These are phyloP conservation scores for Clonostachys chloroleuca DNA, from an alignment of 2,329 filamentous ascomycete genomes.

Conservation along the genomic window DNA sequence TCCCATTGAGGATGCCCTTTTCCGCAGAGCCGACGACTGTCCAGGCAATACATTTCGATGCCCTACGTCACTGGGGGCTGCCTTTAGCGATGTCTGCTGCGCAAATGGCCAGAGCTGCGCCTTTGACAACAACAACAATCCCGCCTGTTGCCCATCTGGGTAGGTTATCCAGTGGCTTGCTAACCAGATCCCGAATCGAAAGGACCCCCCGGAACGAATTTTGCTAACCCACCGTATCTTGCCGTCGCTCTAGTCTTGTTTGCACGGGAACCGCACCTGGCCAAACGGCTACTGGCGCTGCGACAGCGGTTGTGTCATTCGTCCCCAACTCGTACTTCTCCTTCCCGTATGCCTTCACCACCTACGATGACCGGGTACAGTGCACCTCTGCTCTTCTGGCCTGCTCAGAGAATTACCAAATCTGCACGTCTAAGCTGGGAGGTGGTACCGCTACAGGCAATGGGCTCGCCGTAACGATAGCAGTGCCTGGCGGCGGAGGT, in stretches of 20 bases:
- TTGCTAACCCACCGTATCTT: background rate
- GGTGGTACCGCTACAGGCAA: constrained; percentile 17
- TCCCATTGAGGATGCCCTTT: no score
- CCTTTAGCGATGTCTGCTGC: constrained; percentile 46
- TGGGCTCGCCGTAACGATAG: constrained; percentile 49
- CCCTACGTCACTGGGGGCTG: constrained; percentile 35
- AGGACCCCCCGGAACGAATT: constrained; percentile 1
- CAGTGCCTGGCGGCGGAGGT: constrained; percentile 47
- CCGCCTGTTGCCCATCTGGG: constrained; percentile 51
- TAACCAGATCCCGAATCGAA: no score
- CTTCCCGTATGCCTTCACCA: constrained; percentile 53
- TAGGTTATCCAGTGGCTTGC: constrained; percentile 18
- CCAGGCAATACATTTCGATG: constrained; percentile 47
- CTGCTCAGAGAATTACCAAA: constrained; percentile 49
- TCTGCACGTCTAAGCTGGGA: constrained; percentile 45
- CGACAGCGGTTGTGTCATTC: constrained; percentile 38
- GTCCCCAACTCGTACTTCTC: constrained; percentile 55
- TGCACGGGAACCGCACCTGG: constrained; percentile 51
- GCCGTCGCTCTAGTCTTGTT: constrained; percentile 31
- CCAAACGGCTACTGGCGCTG: constrained; percentile 19
- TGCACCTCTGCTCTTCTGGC: constrained; percentile 46
- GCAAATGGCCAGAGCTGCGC: constrained; percentile 43
- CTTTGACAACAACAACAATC: constrained; percentile 39
- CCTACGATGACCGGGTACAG: constrained; percentile 42
- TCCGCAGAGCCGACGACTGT: constrained; percentile 22